These are phyloP conservation scores for Pseudonitzschia delicatissima DNA, from an alignment of 108 stramenopile species.

Conservation along the genomic window DNA sequence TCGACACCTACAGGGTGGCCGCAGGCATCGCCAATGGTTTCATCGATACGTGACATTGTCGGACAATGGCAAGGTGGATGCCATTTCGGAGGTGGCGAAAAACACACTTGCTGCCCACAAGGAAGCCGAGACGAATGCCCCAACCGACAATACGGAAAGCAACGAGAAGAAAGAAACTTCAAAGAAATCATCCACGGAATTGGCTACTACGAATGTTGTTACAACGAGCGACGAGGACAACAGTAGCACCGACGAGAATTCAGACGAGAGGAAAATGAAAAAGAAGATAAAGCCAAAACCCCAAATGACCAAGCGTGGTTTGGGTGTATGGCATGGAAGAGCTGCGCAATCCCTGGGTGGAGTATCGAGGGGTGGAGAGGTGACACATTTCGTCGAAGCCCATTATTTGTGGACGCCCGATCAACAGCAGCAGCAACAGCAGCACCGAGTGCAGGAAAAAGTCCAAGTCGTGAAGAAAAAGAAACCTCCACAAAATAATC, in stretches of 20 bases:
- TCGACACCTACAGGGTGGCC: background rate
- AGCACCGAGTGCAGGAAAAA: too few relatives aligned
- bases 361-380: constrained; percentile 7
- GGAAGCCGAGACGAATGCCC: too few relatives aligned
- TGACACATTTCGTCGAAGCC: constrained; percentile 28
- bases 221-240: background rate
- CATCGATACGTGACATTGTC: constrained; percentile 38
- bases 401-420: constrained; percentile 29
- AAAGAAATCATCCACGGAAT: background rate
- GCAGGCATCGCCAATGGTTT: background rate
- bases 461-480: too few relatives aligned
- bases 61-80: constrained; percentile 29
- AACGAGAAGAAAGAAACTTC: background rate
- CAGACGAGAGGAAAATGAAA: background rate
- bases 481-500: too few relatives aligned
- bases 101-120: constrained; percentile 17
- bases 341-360: constrained; percentile 30
- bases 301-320: background rate
- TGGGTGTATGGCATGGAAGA: constrained; percentile 18
- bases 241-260: background rate
- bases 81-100: constrained; percentile 22
- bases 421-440: constrained; percentile 6
- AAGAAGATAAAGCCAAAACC: background rate
- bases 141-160: too few relatives aligned
- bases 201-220: background rate